A percentile compares a stretch with the other conserved stretches of the same genome.
Conservation (phyloP, 2,329 filamentous ascomycete genomes). For the Falciphora oryzae region DNA sequence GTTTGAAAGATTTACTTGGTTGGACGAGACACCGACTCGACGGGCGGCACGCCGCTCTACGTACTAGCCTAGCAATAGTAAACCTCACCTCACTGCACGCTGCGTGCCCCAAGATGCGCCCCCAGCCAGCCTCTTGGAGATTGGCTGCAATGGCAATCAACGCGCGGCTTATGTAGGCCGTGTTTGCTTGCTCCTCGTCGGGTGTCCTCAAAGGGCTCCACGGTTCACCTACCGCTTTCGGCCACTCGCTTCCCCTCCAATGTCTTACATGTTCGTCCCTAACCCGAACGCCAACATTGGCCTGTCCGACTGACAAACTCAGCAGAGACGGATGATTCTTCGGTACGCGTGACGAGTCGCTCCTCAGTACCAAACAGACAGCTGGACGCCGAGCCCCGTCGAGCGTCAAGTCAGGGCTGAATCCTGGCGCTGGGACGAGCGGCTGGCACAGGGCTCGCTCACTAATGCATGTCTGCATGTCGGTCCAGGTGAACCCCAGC, state of each 20-base stretch:
- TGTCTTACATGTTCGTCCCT: neutral
- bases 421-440: neutral
- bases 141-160: neutral
- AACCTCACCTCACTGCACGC: neutral
- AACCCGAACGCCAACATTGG: neutral
- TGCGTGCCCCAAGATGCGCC: no score
- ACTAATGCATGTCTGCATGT: neutral
- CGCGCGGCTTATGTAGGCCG: no score
- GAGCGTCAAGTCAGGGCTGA: neutral
- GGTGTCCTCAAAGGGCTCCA: neutral
- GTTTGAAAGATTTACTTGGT: neutral
- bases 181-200: neutral
- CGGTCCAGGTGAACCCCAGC: neutral
- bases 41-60: no score
- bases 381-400: no score
- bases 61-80: neutral
- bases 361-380: no score
- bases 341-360: neutral
- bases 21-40: no score
- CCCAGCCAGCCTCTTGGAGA: neutral
- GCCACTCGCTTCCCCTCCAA: neutral
- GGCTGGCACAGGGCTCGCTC: neutral
- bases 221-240: neutral
- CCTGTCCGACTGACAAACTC: neutral
- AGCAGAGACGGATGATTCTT: neutral